Percentiles rank a stretch among this genome's conserved stretches.
phyloP scores from a whole-genome alignment of 2,329 filamentous ascomycete species.

The Eurotiales sp. region DNA sequence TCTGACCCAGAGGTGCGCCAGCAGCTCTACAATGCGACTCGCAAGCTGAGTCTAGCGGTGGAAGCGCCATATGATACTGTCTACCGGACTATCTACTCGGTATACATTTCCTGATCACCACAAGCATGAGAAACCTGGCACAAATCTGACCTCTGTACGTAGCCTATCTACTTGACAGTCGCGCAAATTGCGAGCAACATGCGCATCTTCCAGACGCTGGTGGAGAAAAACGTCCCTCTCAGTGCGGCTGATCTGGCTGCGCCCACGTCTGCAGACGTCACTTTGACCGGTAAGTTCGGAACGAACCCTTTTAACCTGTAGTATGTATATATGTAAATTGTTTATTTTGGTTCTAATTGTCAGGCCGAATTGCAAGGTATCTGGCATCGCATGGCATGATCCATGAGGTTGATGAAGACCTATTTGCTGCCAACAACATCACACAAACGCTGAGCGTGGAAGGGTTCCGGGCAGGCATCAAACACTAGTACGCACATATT shows the following conservation, averaged over 20 bases:
- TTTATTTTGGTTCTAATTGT: not conserved
- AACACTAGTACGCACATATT: conserved; percentile 18
- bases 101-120: not conserved
- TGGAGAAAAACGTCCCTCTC: not conserved
- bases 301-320: not conserved
- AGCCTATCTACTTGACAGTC: not conserved
- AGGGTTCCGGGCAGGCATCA: conserved; percentile 16
- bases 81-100: not conserved
- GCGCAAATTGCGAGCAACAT: not conserved
- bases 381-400: conserved; percentile 19
- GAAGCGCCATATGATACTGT: not conserved
- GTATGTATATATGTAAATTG: not conserved
- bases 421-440: conserved; percentile 19
- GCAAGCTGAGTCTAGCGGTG: not conserved
- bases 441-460: conserved; percentile 17
- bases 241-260: not conserved
- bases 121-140: no score
- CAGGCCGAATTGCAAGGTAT: conserved; percentile 21
- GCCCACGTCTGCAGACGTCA: not conserved
- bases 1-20: not conserved
- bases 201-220: not conserved
- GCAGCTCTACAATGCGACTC: not conserved
- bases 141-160: not conserved
- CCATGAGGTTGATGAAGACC: conserved; percentile 14
- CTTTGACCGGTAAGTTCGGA: not conserved